Evolutionary conservation across 768 basidiomycete species (phyloP).

Genomic region (Auricularia sp.): DNA sequence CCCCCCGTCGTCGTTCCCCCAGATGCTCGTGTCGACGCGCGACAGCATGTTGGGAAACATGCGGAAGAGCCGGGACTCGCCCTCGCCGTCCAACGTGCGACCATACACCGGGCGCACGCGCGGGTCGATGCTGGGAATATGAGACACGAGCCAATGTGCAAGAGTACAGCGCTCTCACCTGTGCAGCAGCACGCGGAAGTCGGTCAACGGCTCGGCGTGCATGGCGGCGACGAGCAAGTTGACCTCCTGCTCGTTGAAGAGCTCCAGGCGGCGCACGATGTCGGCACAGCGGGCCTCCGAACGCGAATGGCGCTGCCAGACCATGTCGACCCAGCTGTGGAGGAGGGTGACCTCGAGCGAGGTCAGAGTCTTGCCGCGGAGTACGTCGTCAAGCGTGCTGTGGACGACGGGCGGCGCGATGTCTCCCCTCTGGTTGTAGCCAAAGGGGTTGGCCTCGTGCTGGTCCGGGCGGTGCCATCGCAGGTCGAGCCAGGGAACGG

Average conservation of each 20-base stretch:
- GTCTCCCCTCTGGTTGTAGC: not conserved
- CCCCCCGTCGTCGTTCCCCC: not conserved
- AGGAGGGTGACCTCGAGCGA: not conserved
- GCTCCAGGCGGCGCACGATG: not conserved
- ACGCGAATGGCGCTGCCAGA: not conserved
- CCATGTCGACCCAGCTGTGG: not conserved
- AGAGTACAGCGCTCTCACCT: not conserved
- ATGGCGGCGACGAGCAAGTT: not conserved
- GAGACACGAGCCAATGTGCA: not conserved
- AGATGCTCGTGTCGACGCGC: not conserved
- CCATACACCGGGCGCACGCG: not conserved
- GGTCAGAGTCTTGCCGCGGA: not conserved
- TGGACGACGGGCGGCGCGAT: not conserved
- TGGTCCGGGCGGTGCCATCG: not conserved
- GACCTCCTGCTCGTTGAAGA: not conserved
- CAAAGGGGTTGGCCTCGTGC: not conserved
- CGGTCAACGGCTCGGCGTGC: not conserved
- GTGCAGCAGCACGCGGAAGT: not conserved
- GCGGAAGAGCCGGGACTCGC: not conserved
- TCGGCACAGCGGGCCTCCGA: not conserved
- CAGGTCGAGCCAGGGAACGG: not conserved
- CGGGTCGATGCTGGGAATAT: not conserved
- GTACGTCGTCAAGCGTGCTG: not conserved
- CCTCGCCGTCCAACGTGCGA: not conserved
- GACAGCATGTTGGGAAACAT: not conserved